Evolutionary conservation across 2,329 filamentous ascomycete species (phyloP).

Genomic region (Talaromyces sp.): DNA sequence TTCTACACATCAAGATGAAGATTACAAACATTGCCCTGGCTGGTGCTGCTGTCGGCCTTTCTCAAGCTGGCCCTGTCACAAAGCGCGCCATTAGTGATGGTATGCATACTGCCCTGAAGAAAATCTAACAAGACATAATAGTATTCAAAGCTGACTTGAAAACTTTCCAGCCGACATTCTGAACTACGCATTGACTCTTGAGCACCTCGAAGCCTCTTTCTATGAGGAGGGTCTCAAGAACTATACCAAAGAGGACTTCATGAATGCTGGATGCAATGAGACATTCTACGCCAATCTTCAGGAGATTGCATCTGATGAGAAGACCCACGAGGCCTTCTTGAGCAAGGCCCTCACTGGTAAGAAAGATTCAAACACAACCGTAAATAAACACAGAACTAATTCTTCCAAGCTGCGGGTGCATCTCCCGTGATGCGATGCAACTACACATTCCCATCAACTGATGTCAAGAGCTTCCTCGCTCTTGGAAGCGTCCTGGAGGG

Average conservation of each 20-base stretch:
- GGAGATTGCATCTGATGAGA: conserved; percentile 60
- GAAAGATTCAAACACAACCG: background rate
- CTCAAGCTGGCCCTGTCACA: conserved; percentile 10
- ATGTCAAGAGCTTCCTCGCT: conserved; percentile 55
- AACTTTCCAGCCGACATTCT: conserved; percentile 20
- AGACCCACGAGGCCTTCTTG: conserved; percentile 61
- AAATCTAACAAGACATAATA: no score
- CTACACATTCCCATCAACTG: conserved; percentile 58
- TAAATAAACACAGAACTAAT: background rate
- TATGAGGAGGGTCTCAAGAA: conserved; percentile 63
- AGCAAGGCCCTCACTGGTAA: conserved; percentile 43
- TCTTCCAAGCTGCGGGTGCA: conserved; percentile 46
- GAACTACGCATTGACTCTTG: conserved; percentile 43
- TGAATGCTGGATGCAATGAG: conserved; percentile 53
- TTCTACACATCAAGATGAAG: conserved; percentile 8
- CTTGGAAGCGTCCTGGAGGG: conserved; percentile 59
- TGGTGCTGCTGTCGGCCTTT: conserved; percentile 9
- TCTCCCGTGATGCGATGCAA: conserved; percentile 57
- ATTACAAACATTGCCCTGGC: conserved; percentile 14
- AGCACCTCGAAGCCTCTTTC: conserved; percentile 64
- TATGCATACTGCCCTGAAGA: no score
- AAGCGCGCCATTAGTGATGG: conserved; percentile 17
- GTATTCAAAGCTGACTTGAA: background rate
- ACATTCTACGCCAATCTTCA: conserved; percentile 62
- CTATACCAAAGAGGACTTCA: conserved; percentile 58